phyloP scores from a whole-genome alignment of 257 asterid genomes.

The Verbascum thapsus region DNA sequence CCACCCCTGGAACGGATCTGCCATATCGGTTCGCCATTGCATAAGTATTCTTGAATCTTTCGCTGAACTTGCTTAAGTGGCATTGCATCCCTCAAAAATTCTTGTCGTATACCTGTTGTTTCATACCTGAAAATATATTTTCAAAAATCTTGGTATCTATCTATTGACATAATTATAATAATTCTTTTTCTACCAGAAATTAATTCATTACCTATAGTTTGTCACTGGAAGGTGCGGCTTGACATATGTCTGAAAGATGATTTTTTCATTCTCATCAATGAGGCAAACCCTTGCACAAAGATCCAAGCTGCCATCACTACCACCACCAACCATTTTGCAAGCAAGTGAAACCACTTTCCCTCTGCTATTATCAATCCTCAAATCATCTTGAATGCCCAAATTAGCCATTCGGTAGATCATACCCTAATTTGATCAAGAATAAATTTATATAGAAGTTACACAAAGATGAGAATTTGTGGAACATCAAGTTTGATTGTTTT shows the following conservation, averaged over 20 bases:
- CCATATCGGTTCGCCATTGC: constrained; percentile 93
- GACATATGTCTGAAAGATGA: constrained; percentile 72
- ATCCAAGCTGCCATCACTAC: constrained; percentile 85
- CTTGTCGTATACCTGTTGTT: constrained; percentile 77
- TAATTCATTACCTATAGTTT: constrained; percentile 65
- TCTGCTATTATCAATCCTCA: constrained; percentile 63
- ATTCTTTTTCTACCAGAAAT: constrained; percentile 4
- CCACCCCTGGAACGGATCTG: constrained; percentile 80
- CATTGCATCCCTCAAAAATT: constrained; percentile 76
- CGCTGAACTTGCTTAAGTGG: constrained; percentile 66
- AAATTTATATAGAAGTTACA: constrained; percentile 4
- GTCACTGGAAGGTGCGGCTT: constrained; percentile 80
- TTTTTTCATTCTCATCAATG: constrained; percentile 65
- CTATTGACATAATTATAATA: constrained; percentile 1
- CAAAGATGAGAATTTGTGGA: not conserved
- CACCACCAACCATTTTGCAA: constrained; percentile 96
- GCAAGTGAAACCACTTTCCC: constrained; percentile 78
- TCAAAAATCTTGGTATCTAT: constrained; percentile 10
- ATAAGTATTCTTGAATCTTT: constrained; percentile 79
- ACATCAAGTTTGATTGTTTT: constrained; percentile 14
- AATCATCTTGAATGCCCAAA: constrained; percentile 75
- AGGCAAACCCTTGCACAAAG: constrained; percentile 88
- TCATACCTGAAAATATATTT: constrained; percentile 63
- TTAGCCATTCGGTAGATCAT: constrained; percentile 71
- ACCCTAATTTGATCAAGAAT: constrained; percentile 40